Conservation (phyloP, 306 rosid genomes). For the Quercus agrifolia region DNA sequence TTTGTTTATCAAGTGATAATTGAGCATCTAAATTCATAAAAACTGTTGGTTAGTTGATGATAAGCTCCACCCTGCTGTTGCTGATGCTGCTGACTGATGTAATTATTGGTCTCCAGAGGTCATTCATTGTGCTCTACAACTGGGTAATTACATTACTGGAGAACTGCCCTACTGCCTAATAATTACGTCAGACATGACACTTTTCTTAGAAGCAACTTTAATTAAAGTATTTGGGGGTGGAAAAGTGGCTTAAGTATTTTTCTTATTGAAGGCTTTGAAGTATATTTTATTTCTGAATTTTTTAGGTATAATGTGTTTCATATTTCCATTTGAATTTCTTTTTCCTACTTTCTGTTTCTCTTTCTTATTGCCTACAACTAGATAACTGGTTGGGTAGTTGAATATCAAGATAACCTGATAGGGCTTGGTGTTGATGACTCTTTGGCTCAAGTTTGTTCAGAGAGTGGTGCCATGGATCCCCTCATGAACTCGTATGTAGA, state of each 20-base stretch:
- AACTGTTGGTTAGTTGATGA: not conserved
- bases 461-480: conserved; percentile 99
- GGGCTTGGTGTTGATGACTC: conserved; percentile 95
- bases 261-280: not conserved
- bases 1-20: not conserved
- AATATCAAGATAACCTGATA: conserved; percentile 90
- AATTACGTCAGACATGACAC: not conserved
- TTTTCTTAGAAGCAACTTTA: not conserved
- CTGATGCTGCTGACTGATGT: not conserved
- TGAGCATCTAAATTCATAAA: not conserved
- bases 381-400: conserved; percentile 99
- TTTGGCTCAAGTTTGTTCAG: conserved; percentile 96
- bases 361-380: conserved; percentile 27
- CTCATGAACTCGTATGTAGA: conserved; percentile 95
- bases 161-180: not conserved
- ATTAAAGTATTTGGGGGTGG: not conserved
- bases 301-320: not conserved
- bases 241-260: not conserved
- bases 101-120: not conserved
- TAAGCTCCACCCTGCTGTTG: not conserved
- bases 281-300: conserved; percentile 1
- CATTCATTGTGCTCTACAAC: not conserved
- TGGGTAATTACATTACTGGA: not conserved
- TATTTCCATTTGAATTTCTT: conserved; percentile 2
- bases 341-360: not conserved